Evolutionary conservation across 2,329 filamentous ascomycete genomes (phyloP).

Genomic region (Nemania sp.): DNA sequence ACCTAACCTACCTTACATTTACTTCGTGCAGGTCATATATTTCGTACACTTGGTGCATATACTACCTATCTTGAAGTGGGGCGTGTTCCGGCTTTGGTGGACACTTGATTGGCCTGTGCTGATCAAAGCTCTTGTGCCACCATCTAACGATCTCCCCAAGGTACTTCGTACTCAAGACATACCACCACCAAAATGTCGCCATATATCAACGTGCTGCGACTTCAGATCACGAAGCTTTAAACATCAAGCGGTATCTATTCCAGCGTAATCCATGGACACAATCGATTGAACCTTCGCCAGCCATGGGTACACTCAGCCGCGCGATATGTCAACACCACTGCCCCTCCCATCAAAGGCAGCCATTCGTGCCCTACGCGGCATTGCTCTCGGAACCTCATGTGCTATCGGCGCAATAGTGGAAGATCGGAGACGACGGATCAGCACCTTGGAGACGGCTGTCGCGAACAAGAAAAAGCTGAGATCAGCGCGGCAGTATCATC

Average conservation of each 20-base stretch:
- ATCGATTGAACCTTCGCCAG: background rate
- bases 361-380: conserved; percentile 59
- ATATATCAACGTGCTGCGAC: too few relatives aligned
- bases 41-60: too few relatives aligned
- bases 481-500: conserved; percentile 42
- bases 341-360: conserved; percentile 60
- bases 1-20: too few relatives aligned
- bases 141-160: too few relatives aligned
- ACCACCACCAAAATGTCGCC: too few relatives aligned
- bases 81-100: too few relatives aligned
- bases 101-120: too few relatives aligned
- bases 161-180: too few relatives aligned
- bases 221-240: too few relatives aligned
- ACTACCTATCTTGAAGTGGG: too few relatives aligned
- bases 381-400: conserved; percentile 61
- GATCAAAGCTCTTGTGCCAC: too few relatives aligned
- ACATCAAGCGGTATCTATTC: background rate
- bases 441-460: conserved; percentile 53
- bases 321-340: conserved; percentile 50
- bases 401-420: conserved; percentile 60
- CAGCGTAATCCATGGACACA: conserved; percentile 7
- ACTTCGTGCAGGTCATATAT: too few relatives aligned
- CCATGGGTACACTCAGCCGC: conserved; percentile 18
- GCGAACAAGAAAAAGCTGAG: conserved; percentile 59
- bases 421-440: conserved; percentile 60